Evolutionary conservation across 306 rosid species (phyloP).

Genomic region (Lathyrus oleraceus): DNA sequence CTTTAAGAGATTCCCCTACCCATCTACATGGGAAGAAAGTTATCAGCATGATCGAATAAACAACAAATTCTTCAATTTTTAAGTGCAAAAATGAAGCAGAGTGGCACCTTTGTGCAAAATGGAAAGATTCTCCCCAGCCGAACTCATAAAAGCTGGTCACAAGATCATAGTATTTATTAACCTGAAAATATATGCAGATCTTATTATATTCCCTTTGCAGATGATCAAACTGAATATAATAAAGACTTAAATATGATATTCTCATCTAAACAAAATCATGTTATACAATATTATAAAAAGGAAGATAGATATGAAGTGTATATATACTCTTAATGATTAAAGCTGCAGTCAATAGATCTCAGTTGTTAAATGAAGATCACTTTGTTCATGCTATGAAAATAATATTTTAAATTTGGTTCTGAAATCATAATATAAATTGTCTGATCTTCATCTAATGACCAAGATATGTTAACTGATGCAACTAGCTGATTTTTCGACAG

Average conservation of each 20-base stretch:
- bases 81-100: slow-evolving; percentile 25
- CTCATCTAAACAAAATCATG: slow-evolving; percentile 7
- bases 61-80: slow-evolving; percentile 9
- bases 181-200: slow-evolving; percentile 55
- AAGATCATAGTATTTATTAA: slow-evolving; percentile 90
- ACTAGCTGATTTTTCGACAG: background rate
- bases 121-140: slow-evolving; percentile 99
- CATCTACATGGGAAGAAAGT: slow-evolving; percentile 52
- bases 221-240: slow-evolving; percentile 16
- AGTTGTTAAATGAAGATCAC: background rate
- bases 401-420: background rate
- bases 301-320: background rate
- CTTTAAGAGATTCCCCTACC: slow-evolving; percentile 85
- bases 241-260: background rate
- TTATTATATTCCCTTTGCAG: slow-evolving; percentile 20
- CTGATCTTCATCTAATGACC: background rate
- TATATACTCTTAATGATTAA: background rate
- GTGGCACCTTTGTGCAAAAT: slow-evolving; percentile 81
- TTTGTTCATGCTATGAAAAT: background rate
- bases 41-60: background rate
- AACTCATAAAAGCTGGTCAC: slow-evolving; percentile 94
- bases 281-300: slow-evolving; percentile 26
- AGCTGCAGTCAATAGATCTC: background rate
- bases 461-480: background rate
- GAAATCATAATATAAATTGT: background rate